Evolutionary conservation across 1,139 yeast species (phyloP), one percentile per base, ranked within the genome.

Genomic region (Blastobotrys illinoisensis): DNA sequence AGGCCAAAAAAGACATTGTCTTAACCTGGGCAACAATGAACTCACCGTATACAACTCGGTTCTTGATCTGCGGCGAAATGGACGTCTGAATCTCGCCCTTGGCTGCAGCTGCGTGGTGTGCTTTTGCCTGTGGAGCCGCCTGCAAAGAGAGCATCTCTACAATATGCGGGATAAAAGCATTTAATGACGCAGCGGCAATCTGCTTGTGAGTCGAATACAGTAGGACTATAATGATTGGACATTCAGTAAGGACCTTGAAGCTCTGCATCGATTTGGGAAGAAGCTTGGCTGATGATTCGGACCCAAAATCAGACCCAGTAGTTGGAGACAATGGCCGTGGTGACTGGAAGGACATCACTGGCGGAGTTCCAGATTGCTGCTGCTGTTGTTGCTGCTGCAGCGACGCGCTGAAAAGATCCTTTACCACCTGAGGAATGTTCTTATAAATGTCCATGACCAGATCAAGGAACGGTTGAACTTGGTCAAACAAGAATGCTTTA

Each of bases 191-290:
- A 50, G 81, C 80, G 2, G 88, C 88, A 53, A 90, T 73, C 47
- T 82, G 82, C 67, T 89, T 88, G 72, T 91, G 91, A 0, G 96
- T 85, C 1, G 96, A 87, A 64, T 88, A 89, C 53, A 95, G 76
- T 6, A 96, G 82, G 1, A 95, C 99, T 82, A 95, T 88, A 9
- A 96, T 91, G 46, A 95, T 91, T 5, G 99, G 99, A 67, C 98
- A 91, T 70, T 95, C 99, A 0, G 97, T 90, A 56, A 93, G 78
- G 9, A 95, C 89, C 67, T 90, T 91, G 76, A 93, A 93, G 1
- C 98, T 90, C 64, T 71, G 77, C 79, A 88, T 80, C 11, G 95
- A 85, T 60, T 79, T 79, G 54, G 75, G 76, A 55, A 74, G 65
- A 7, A 67, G 67, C 51, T 62, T 74, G 7, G 79, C 71, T 63